Base-by-base conservation (phyloP, 805 yeast species). In the Phaffomyces opuntiae region DNA sequence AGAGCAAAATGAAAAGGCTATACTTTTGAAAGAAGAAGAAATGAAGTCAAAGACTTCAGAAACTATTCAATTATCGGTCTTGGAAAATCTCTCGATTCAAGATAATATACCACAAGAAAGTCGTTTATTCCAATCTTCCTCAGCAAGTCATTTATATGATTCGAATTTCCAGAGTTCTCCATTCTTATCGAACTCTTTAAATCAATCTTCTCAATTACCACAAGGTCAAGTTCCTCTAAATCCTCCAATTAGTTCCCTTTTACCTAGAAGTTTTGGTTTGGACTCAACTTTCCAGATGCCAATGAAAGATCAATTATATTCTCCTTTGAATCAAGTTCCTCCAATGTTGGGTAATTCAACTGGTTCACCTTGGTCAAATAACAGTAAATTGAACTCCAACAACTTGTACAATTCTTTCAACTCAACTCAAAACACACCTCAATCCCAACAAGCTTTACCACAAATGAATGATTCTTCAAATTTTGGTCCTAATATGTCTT, bases 91-190 rank as follows among this genome's bases (percentile, higher is more conserved):
- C 11, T 36, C 52, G 13, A 36, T 47, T 27, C 29, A 33, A 13
- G 24, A 27, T 5, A 14, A 36, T 16, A 36, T 45, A 38, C 45
- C 53, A 26, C 36, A 49, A 45, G 43, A 45, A 34, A 27, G 27
- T 27, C 39, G 19, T 13, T 16, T 25, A 19, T 39, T 33, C 9
- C 40, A 24, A 14, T 24, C 43, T 14, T 12, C 37, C 3, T 36
- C 40, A 19, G 29, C 39, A 4, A 17, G 41, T 8, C 46, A 41
- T n/a, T 36, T 44, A 19, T 40, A 27, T 36, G 39, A 40, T n/a
- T 27, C 46, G n/a, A 29, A 33, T n/a, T 27, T 17, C 33, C 38
- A 42, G 11, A 38, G 13, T 12, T 41, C 42, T 21, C 40, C 42
- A 19, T 34, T 45, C n/a, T 24, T 36, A 16, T 26, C 43, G 8